These are phyloP conservation scores for Venturiaceae sp. DNA, from an alignment of 2,329 filamentous ascomycete species.

Conservation along the genomic window DNA sequence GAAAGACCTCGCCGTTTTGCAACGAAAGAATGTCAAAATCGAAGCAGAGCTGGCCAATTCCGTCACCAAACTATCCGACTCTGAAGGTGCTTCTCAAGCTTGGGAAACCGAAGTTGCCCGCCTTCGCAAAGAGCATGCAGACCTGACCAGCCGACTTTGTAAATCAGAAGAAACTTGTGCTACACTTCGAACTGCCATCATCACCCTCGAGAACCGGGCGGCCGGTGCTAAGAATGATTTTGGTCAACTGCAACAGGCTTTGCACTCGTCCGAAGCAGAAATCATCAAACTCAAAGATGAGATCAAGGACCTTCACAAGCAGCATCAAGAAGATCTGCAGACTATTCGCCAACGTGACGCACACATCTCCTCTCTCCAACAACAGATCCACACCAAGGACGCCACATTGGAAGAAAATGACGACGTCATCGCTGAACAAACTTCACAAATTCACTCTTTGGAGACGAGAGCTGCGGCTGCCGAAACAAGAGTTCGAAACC, in stretches of 20 bases:
- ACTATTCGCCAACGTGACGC: not conserved
- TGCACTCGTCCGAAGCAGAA: not conserved
- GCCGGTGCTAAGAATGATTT: not conserved
- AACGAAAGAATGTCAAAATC: not conserved
- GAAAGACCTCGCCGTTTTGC: constrained; percentile 2
- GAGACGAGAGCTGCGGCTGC: not conserved
- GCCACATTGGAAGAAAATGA: not conserved
- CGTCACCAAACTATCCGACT: not conserved
- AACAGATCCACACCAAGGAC: not conserved
- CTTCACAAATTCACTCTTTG: not conserved
- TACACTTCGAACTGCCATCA: not conserved
- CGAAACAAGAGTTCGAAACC: not conserved
- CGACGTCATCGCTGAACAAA: not conserved
- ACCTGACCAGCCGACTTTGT: not conserved
- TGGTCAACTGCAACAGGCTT: not conserved
- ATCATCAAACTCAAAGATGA: not conserved
- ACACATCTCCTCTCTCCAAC: not conserved
- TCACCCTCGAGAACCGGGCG: not conserved
- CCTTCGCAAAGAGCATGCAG: not conserved
- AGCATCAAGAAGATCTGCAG: not conserved
- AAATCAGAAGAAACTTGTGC: not conserved
- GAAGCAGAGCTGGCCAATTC: not conserved
- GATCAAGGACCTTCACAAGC: not conserved
- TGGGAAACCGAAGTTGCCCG: not conserved
- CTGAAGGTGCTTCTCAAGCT: not conserved